Evolutionary conservation across 257 asterid species (phyloP).

Genomic region (Prunella vulgaris): DNA sequence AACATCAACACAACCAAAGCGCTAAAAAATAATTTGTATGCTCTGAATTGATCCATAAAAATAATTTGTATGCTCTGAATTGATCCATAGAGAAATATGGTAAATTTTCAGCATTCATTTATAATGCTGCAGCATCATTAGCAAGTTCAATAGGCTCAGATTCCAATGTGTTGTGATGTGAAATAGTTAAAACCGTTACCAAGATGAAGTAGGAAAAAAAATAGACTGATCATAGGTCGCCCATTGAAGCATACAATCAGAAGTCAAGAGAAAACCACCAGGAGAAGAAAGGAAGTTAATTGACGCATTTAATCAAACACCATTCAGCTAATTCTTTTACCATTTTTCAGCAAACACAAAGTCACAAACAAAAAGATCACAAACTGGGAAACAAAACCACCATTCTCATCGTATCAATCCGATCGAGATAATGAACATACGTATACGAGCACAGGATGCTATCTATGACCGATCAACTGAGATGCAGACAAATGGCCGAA

Average conservation of each 20-base stretch:
- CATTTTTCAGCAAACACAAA: background rate
- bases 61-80: background rate
- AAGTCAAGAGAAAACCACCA: background rate
- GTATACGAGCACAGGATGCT: background rate
- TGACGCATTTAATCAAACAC: constrained; percentile 8
- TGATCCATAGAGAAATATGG: background rate
- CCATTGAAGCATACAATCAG: background rate
- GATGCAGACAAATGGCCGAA: background rate
- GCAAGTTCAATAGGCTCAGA: background rate
- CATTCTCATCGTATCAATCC: background rate
- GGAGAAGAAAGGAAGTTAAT: background rate
- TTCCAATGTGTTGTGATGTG: background rate
- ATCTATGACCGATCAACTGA: background rate
- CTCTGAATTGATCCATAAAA: background rate
- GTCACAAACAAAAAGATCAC: background rate
- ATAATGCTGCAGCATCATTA: background rate
- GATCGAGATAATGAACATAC: background rate
- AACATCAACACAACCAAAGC: no score
- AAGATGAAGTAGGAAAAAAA: background rate
- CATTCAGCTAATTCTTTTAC: background rate
- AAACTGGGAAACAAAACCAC: background rate
- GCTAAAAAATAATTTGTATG: background rate
- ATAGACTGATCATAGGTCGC: no score
- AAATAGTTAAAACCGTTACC: background rate
- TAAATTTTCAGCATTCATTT: background rate